Percentiles rank a stretch among this genome's conserved stretches.
Conservation (phyloP, 179 eudicot species). For the Heliamphora pulchella region DNA sequence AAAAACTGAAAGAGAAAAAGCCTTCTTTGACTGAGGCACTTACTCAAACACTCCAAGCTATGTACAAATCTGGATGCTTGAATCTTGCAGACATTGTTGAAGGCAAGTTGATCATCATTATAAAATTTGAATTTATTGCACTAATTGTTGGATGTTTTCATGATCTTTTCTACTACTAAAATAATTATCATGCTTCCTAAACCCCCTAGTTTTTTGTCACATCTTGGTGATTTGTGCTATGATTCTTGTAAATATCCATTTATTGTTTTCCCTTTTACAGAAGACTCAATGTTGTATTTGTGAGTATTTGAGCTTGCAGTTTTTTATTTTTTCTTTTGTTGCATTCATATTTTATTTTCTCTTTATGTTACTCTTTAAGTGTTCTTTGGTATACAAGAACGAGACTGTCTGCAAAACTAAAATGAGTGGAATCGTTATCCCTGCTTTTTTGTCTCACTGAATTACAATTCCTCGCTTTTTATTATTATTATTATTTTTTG, state of each 20-base stretch:
- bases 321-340: background rate
- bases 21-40: conserved; percentile 79
- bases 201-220: background rate
- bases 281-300: background rate
- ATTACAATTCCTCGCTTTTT: background rate
- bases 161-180: background rate
- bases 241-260: background rate
- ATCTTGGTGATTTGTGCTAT: background rate
- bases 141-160: background rate
- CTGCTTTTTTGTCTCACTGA: background rate
- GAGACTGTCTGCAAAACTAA: background rate
- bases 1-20: conserved; percentile 96
- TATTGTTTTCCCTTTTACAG: background rate
- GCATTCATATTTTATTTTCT: background rate
- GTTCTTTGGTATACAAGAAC: background rate
- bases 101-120: conserved; percentile 39
- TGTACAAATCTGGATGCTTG: conserved; percentile 93
- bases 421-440: background rate
- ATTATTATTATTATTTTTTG: no score
- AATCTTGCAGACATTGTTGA: conserved; percentile 79
- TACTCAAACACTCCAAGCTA: conserved; percentile 82
- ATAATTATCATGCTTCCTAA: background rate
- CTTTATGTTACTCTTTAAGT: background rate
- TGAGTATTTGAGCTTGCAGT: background rate
- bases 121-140: background rate